These are phyloP conservation scores for Planoprotostelium fungivorum DNA, from an alignment of 78 protist species.

Conservation along the genomic window DNA sequence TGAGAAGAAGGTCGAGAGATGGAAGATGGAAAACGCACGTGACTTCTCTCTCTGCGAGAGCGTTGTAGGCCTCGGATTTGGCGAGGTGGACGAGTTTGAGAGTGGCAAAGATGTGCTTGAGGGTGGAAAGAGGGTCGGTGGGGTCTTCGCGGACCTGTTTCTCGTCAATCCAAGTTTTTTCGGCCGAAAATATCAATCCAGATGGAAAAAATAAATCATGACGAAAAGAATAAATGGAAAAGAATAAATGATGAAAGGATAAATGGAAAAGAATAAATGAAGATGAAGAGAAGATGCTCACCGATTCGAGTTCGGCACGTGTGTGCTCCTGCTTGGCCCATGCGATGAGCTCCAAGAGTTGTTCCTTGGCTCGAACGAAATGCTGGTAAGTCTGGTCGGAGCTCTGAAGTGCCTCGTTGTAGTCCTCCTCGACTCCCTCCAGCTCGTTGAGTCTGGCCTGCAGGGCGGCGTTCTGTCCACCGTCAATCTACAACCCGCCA, in stretches of 20 bases:
- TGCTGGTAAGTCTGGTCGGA: background rate
- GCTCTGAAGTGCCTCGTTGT: background rate
- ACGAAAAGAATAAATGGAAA: background rate
- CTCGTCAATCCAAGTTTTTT: background rate
- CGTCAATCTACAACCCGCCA: no score
- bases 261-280: background rate
- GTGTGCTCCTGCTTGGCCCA: background rate
- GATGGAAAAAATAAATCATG: background rate
- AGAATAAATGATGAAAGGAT: background rate
- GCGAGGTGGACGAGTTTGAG: background rate
- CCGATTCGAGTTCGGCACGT: background rate
- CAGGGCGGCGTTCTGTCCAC: no score
- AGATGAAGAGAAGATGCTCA: background rate
- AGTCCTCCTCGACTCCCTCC: background rate
- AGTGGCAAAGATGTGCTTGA: background rate
- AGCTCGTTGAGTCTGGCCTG: no score
- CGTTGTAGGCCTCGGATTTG: background rate
- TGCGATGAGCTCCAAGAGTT: background rate
- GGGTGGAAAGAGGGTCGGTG: background rate
- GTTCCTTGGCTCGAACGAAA: background rate
- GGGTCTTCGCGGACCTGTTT: background rate
- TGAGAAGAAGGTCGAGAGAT: background rate
- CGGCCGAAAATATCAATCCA: background rate
- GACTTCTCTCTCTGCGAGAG: background rate
- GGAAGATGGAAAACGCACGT: background rate